These are phyloP conservation scores for Syzygium grande DNA, from an alignment of 345 rosid genomes.

Conservation along the genomic window DNA sequence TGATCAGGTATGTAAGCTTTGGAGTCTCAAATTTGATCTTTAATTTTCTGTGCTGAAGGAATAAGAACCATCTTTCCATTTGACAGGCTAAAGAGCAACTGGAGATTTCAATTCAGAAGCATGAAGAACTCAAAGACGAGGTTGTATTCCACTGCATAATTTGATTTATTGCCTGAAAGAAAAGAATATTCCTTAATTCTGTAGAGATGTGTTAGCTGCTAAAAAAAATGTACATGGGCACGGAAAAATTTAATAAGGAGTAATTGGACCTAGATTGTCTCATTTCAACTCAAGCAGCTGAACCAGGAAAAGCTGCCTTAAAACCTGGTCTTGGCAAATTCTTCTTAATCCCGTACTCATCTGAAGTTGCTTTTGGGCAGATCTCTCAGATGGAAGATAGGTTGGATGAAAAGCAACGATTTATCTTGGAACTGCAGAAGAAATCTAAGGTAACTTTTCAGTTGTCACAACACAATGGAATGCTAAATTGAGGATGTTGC, in stretches of 20 bases:
- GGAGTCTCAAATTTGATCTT: background rate
- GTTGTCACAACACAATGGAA: background rate
- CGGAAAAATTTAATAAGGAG: background rate
- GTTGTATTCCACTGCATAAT: constrained; percentile 18
- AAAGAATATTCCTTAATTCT: background rate
- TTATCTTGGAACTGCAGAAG: constrained; percentile 48
- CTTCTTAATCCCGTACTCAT: background rate
- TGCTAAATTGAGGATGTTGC: background rate
- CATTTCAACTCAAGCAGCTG: background rate
- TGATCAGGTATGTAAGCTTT: constrained; percentile 37
- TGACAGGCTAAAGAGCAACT: constrained; percentile 52
- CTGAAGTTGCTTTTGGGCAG: constrained; percentile 17
- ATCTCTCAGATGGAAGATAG: constrained; percentile 37
- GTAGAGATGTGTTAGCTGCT: background rate
- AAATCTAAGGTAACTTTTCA: constrained; percentile 44
- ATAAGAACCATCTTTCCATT: background rate
- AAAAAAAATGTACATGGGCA: background rate
- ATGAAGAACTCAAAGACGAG: constrained; percentile 52
- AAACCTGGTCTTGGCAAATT: background rate
- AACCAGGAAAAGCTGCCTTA: background rate
- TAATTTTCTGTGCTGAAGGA: background rate
- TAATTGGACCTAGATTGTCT: background rate
- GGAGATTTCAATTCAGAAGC: constrained; percentile 36
- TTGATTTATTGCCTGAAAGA: background rate
- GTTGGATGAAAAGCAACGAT: constrained; percentile 35